These are phyloP conservation scores for Tetraselmis chui DNA, from an alignment of 139 green algal genomes.

Conservation along the genomic window DNA sequence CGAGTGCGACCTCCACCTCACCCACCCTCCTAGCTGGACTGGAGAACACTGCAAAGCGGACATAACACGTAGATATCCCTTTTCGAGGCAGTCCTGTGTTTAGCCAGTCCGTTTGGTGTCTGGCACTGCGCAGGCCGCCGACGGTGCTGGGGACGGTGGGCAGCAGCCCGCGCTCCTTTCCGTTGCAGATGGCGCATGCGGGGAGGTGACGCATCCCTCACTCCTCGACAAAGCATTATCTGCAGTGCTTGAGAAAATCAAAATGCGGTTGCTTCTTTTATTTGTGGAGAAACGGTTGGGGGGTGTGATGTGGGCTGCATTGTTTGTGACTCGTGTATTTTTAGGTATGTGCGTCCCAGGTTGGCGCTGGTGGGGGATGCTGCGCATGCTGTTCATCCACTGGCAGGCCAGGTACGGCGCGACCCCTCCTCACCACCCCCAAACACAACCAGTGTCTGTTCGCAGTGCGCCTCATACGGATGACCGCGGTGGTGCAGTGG, in stretches of 20 bases:
- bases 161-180: constrained; percentile 43
- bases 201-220: constrained; percentile 36
- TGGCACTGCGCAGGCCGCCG: too few species aligned
- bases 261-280: background rate
- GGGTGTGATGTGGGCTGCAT: background rate
- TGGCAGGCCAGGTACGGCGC: constrained; percentile 53
- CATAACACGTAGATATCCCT: too few species aligned
- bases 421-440: too few species aligned
- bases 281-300: background rate
- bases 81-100: too few species aligned
- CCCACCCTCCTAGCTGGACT: too few species aligned
- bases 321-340: background rate
- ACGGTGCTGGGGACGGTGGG: constrained; percentile 40
- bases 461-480: too few species aligned
- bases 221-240: background rate
- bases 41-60: too few species aligned
- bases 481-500: too few species aligned
- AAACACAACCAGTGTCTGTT: too few species aligned
- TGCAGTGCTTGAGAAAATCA: constrained; percentile 2
- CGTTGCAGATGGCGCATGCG: constrained; percentile 47
- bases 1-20: too few species aligned
- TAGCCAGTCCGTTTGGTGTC: too few species aligned
- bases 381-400: constrained; percentile 66
- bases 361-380: constrained; percentile 76
- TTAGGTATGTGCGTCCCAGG: constrained; percentile 58